A percentile compares a stretch with the other conserved stretches of the same genome.
phyloP scores from a whole-genome alignment of 2,329 filamentous ascomycete species.

The Stachybotrys echinatus region DNA sequence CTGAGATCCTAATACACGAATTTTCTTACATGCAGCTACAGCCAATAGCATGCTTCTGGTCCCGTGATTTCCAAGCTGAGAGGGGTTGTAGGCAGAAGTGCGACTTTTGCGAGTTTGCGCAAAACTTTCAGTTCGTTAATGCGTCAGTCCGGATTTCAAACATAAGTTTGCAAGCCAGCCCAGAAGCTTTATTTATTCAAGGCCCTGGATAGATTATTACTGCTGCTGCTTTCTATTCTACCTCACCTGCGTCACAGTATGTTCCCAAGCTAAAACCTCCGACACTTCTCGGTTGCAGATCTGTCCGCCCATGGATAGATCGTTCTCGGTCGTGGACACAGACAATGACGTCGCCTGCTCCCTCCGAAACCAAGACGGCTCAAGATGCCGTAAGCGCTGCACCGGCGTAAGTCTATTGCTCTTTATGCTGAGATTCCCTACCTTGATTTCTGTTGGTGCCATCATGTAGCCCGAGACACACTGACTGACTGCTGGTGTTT shows the following conservation, averaged over 20 bases:
- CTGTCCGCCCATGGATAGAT: too few species aligned
- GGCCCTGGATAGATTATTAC: background rate
- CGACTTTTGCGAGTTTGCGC: background rate
- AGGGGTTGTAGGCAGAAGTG: background rate
- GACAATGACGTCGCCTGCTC: background rate
- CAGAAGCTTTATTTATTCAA: background rate
- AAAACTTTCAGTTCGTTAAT: background rate
- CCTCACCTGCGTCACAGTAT: too few species aligned
- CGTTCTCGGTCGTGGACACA: background rate
- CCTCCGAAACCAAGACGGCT: too few species aligned
- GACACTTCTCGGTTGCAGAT: too few species aligned
- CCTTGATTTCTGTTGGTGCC: too few species aligned
- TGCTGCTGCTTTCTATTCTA: background rate
- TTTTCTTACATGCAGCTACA: background rate
- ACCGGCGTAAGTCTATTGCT: too few species aligned
- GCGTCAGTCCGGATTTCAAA: background rate
- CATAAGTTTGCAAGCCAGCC: background rate
- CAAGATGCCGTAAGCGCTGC: too few species aligned
- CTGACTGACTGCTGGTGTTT: too few species aligned
- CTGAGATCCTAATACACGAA: too few species aligned
- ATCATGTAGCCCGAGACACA: too few species aligned
- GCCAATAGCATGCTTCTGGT: background rate
- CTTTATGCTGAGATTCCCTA: too few species aligned
- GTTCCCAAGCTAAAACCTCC: too few species aligned
- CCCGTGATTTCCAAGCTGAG: background rate